Conservation (phyloP, 2,329 filamentous ascomycete genomes). For the Aureobasidium lini region DNA sequence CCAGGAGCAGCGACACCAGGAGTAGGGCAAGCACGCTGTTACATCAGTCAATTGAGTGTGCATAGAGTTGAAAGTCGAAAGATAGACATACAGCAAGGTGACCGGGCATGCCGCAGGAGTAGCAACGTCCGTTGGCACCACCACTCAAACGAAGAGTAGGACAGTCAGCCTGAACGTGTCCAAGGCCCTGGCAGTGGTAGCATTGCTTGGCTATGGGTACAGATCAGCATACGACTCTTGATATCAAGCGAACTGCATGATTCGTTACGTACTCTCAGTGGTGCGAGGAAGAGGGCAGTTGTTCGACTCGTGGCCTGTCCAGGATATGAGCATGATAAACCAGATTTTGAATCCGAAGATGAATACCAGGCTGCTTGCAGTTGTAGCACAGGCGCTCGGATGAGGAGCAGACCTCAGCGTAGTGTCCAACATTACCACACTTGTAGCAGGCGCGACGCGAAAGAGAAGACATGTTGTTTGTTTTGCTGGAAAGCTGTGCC, state of each 20-base stretch:
- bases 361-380: slow-evolving; percentile 80
- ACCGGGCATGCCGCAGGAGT: slow-evolving; percentile 88
- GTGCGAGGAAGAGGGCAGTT: slow-evolving; percentile 93
- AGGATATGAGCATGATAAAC: slow-evolving; percentile 19
- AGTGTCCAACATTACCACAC: slow-evolving; percentile 47
- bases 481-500: background rate
- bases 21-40: slow-evolving; percentile 72
- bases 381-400: slow-evolving; percentile 99
- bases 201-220: slow-evolving; percentile 79
- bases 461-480: slow-evolving; percentile 42
- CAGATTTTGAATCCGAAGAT: slow-evolving; percentile 10
- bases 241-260: background rate
- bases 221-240: background rate
- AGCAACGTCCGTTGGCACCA: slow-evolving; percentile 80
- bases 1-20: slow-evolving; percentile 57
- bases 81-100: slow-evolving; percentile 69
- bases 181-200: slow-evolving; percentile 98
- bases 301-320: slow-evolving; percentile 85
- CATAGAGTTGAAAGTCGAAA: background rate
- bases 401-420: slow-evolving; percentile 87
- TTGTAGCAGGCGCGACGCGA: slow-evolving; percentile 48
- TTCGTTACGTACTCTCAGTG: slow-evolving; percentile 64
- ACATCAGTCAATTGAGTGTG: background rate
- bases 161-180: slow-evolving; percentile 98
- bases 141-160: slow-evolving; percentile 87